Evolutionary conservation across 345 rosid species (phyloP), one percentile per base, ranked within the genome.

Genomic region (Dipteronia dyeriana): DNA sequence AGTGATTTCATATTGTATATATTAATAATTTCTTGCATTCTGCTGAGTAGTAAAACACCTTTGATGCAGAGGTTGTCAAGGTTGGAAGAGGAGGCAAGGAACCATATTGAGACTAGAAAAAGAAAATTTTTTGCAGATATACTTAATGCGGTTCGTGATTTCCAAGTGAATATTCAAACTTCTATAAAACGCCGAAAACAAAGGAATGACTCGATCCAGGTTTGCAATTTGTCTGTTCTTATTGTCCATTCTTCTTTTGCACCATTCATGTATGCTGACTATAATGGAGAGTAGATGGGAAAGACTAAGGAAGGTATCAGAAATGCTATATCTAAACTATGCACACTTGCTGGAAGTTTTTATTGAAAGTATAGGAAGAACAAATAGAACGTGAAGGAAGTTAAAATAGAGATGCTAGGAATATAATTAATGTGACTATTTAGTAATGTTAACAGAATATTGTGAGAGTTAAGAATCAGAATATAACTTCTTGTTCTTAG

Each of bases 141-240:
- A 80, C 90, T 92, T 71, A 94, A 97, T 85, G 90, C 97, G 31
- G 90, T 92, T 66, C 97, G 98, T 38, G 99, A 97, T 79, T 94
- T 90, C 79, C 97, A 92, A 85, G 83, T 91, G 79, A 92, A 91
- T 83, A 80, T 87, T 80, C 97, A 90, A 73, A 92, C 97, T 66
- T 84, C 95, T 74, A 84, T 89, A 73, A 97, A 94, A 80, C 95
- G 98, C 6, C 88, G 97, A 81, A 97, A 94, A 82, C 99, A 94
- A 85, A 94, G 98, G 81, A 97, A 97, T 79, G 99, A 97, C 70
- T 89, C 93, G 63, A 70, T 97, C 81, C 98, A 86, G 95, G 99
- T 96, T 83, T 71, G 71, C 25, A 66, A 69, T 65, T 56, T 79
- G 65, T 67, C 66, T 65, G 63, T 41, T 9, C 70, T 22, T 67